phyloP scores from a whole-genome alignment of 352 stramenopile genomes.

The Phytophthora quininea region DNA sequence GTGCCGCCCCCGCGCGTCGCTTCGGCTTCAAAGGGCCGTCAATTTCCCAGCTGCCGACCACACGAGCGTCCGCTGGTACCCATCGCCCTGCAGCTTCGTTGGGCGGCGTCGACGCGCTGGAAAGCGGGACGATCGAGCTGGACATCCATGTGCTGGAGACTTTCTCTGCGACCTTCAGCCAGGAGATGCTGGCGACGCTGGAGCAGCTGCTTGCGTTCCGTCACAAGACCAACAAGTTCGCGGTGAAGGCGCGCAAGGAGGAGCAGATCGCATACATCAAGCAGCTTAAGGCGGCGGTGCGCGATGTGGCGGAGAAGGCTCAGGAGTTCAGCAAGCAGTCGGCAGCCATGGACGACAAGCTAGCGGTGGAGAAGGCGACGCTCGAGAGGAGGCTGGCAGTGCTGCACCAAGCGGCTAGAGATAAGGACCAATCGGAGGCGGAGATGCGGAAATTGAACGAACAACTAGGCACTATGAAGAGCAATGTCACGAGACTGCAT shows the following conservation, averaged over 20 bases:
- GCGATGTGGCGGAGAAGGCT: conserved; percentile 44
- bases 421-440: conserved; percentile 41
- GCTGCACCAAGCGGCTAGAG: conserved; percentile 42
- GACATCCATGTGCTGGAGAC: conserved; percentile 39
- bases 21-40: conserved; percentile 52
- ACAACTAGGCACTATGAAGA: conserved; percentile 38
- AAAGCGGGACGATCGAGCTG: not conserved
- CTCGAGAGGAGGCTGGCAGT: conserved; percentile 43
- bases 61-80: not conserved
- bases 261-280: conserved; percentile 65
- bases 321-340: conserved; percentile 38
- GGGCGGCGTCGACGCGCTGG: not conserved
- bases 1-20: conserved; percentile 22
- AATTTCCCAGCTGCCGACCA: conserved; percentile 30
- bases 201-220: conserved; percentile 62
- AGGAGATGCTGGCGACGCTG: conserved; percentile 43
- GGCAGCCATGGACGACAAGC: conserved; percentile 41
- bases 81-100: not conserved
- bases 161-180: conserved; percentile 42
- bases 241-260: conserved; percentile 60
- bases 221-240: conserved; percentile 74
- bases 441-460: conserved; percentile 44
- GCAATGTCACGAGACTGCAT: conserved; percentile 35
- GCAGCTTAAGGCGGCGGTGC: conserved; percentile 53
- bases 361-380: conserved; percentile 36